Percentiles rank a stretch among this genome's conserved stretches.
Evolutionary conservation across 441 rosid genomes (phyloP).

Genomic region (Populus trichocarpa): DNA sequence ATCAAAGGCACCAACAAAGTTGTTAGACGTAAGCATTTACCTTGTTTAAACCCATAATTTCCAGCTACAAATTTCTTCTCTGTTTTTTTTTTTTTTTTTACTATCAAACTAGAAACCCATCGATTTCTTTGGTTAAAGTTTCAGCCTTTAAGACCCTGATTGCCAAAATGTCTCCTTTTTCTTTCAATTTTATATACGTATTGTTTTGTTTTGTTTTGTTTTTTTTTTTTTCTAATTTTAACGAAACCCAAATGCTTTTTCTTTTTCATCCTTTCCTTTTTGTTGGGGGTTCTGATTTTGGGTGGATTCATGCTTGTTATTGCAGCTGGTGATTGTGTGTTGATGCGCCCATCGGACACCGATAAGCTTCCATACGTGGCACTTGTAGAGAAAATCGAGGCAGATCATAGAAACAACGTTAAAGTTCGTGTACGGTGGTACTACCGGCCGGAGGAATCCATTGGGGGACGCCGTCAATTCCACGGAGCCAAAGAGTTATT

Average conservation of each 20-base stretch:
- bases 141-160: background rate
- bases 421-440: constrained; percentile 79
- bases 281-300: background rate
- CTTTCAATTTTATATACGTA: background rate
- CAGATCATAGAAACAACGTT: constrained; percentile 65
- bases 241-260: background rate
- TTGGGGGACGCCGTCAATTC: constrained; percentile 76
- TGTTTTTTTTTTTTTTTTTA: background rate
- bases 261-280: background rate
- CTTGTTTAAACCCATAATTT: background rate
- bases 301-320: constrained; percentile 6
- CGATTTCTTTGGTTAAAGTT: background rate
- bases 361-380: constrained; percentile 79
- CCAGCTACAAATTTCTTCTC: background rate
- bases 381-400: constrained; percentile 70
- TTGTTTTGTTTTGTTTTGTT: no score
- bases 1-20: constrained; percentile 75
- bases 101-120: background rate
- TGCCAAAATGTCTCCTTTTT: constrained; percentile 3
- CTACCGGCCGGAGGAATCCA: constrained; percentile 82
- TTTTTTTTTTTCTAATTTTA: background rate
- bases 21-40: constrained; percentile 48
- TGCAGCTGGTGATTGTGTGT: constrained; percentile 76
- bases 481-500: constrained; percentile 87
- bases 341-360: constrained; percentile 80